These are phyloP conservation scores for Pugionium cornutum DNA, from an alignment of 345 rosid genomes.

Conservation along the genomic window DNA sequence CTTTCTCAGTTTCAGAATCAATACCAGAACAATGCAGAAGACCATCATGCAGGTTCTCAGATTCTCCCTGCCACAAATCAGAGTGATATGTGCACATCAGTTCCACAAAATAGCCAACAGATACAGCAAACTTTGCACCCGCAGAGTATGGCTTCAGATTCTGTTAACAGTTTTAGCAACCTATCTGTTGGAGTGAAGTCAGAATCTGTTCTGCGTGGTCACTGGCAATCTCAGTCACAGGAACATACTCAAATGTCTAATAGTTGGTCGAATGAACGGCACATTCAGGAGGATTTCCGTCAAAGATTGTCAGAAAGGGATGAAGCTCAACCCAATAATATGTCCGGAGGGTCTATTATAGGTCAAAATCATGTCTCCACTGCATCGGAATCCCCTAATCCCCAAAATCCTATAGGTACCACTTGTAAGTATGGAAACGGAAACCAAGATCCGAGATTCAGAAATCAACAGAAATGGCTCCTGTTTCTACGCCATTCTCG, in stretches of 20 bases:
- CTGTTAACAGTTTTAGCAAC: conserved; percentile 55
- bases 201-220: conserved; percentile 61
- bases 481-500: conserved; percentile 90
- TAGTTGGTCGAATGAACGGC: conserved; percentile 59
- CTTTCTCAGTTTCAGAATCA: conserved; percentile 71
- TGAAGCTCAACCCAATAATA: conserved; percentile 77
- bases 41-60: conserved; percentile 52
- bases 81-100: conserved; percentile 50
- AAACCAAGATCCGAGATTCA: conserved; percentile 65
- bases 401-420: conserved; percentile 43
- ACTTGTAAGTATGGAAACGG: conserved; percentile 58
- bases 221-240: conserved; percentile 65
- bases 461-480: conserved; percentile 88
- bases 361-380: conserved; percentile 50
- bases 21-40: conserved; percentile 63
- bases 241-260: conserved; percentile 53
- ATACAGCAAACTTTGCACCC: conserved; percentile 69
- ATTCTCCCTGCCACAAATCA: conserved; percentile 51
- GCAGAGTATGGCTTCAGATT: conserved; percentile 57
- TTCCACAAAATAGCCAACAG: conserved; percentile 64
- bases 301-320: conserved; percentile 72
- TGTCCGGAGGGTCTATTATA: conserved; percentile 62
- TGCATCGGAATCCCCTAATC: conserved; percentile 48
- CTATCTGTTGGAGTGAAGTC: conserved; percentile 57
- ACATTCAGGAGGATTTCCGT: conserved; percentile 73